Base-by-base conservation (phyloP, 768 basidiomycete genomes). In the Trametes gibbosa region DNA sequence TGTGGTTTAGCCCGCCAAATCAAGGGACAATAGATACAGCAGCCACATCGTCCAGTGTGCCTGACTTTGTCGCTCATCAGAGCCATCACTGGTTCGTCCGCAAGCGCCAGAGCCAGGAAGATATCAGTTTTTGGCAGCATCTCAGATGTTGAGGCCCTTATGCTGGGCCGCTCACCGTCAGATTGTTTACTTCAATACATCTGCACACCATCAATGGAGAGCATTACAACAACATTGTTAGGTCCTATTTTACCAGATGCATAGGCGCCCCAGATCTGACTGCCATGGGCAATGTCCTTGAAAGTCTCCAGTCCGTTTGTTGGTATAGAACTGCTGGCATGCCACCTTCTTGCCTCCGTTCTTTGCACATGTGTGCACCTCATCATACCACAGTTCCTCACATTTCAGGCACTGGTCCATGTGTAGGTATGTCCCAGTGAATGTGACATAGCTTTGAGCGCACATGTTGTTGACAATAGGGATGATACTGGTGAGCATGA, bases 41-140 rank as follows among this genome's bases (percentile, higher is more conserved):
- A 83, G 0, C 73, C 75, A n/a, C 0, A 63, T 64, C 53, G 79
- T 0, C 75, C 74, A 13, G 69, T 60, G 46, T 77, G 75, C 0
- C 76, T 72, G 14, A 75, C 70, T 25, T 69, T 39, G 4, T 14
- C 37, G 37, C 37, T 39, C 37, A 39, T 39, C 7, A 39, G 37
- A 39, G 37, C 37, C 37, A 39, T 39, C 4, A 14, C 37, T 3
- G 37, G 37, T 8, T 14, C 37, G 37, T 39, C 37, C 4, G 47
- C 29, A 53, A 21, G 55, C 50, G 23, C 35, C 25, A 7, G 39
- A 16, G 46, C 47, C 43, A 47, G 12, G 16, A 37, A 25, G 21
- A 5, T 27, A 67, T 75, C 68, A 71, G 68, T 74, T 32, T 72
- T 57, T 3, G 1, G 23, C 1, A 74, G 56, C n/a, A n/a, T n/a